phyloP scores from a whole-genome alignment of 208 protist species.

The Acanthamoeba quina region DNA sequence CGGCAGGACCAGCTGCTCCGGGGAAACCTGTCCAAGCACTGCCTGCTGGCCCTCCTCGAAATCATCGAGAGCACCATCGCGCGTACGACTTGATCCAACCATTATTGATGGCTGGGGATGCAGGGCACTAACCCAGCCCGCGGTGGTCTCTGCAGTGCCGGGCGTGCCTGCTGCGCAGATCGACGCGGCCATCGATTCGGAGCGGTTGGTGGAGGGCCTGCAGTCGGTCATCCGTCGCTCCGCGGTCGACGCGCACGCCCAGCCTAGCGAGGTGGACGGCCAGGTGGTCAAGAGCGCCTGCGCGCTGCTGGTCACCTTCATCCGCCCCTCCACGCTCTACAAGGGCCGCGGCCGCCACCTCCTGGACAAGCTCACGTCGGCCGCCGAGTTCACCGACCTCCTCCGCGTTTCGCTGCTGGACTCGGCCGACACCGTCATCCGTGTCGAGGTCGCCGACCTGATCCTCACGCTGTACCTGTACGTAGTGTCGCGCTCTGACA shows the following conservation, averaged over 20 bases:
- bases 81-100: neutral
- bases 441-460: constrained; percentile 2
- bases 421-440: neutral
- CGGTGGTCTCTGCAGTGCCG: neutral
- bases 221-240: constrained; percentile 6
- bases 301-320: neutral
- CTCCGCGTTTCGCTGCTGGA: neutral
- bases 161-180: neutral
- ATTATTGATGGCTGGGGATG: neutral
- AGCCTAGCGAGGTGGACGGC: constrained; percentile 21
- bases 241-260: neutral
- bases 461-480: constrained; percentile 13
- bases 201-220: neutral
- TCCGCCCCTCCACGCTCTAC: neutral
- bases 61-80: constrained; percentile 43
- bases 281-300: constrained; percentile 35
- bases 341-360: neutral
- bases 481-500: neutral
- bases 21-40: constrained; percentile 47
- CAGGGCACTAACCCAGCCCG: neutral
- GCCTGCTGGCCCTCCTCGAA: constrained; percentile 6
- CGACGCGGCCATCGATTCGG: constrained; percentile 23
- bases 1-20: constrained; percentile 13
- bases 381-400: constrained; percentile 2
- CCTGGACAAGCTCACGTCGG: constrained; percentile 6